Evolutionary conservation across 140 eudicot species (phyloP).

Genomic region (Erigeron philadelphicus): DNA sequence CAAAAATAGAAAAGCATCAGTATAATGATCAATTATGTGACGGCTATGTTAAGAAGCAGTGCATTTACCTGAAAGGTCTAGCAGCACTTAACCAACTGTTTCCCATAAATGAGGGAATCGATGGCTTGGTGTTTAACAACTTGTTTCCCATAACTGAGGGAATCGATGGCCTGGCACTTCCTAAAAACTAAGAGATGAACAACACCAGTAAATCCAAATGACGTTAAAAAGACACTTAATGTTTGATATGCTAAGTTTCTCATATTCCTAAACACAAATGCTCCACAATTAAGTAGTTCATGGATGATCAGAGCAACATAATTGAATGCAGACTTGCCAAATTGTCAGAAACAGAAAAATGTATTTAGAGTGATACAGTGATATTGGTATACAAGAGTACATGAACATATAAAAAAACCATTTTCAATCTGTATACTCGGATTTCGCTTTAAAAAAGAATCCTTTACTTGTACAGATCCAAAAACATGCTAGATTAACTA

Average conservation of each 20-base stretch:
- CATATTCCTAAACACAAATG: background rate
- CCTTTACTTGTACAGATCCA: background rate
- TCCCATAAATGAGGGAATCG: background rate
- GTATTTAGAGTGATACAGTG: background rate
- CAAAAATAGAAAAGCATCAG: background rate
- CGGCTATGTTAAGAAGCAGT: background rate
- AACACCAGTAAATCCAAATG: background rate
- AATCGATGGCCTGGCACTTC: background rate
- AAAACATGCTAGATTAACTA: background rate
- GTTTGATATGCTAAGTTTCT: background rate
- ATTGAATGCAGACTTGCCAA: background rate
- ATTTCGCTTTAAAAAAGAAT: background rate
- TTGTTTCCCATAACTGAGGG: too few species aligned
- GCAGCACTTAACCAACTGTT: background rate
- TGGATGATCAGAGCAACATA: background rate
- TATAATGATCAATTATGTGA: background rate
- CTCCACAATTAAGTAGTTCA: background rate
- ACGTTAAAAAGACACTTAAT: background rate
- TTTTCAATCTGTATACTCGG: background rate
- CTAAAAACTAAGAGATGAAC: background rate
- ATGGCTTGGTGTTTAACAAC: background rate
- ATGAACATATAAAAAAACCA: too few species aligned
- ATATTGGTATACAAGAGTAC: background rate
- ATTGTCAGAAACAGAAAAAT: background rate
- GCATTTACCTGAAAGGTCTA: conserved; percentile 6